Evolutionary conservation across 2,329 filamentous ascomycete genomes (phyloP).

Genomic region (Verticillium tricorpus): DNA sequence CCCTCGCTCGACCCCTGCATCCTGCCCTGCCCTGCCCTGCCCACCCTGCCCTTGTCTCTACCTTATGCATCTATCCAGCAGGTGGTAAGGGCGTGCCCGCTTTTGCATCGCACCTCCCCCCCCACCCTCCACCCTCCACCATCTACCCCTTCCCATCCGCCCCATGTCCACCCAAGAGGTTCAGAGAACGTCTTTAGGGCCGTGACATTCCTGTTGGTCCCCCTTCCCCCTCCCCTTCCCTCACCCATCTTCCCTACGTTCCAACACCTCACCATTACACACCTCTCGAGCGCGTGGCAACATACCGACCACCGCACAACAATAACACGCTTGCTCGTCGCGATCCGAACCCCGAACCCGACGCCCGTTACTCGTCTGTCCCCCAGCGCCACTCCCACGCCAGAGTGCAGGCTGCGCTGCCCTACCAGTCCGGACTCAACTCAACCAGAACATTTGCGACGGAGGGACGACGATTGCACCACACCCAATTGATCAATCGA

Average conservation of each 20-base stretch:
- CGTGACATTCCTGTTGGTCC: constrained; percentile 3
- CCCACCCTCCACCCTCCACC: constrained; percentile 12
- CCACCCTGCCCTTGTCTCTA: not conserved
- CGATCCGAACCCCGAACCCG: not conserved
- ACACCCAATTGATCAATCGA: not conserved
- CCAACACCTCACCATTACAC: not conserved
- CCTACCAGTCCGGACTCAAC: not conserved
- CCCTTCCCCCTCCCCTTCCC: constrained; percentile 1
- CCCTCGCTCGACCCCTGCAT: not conserved
- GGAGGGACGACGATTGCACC: not conserved
- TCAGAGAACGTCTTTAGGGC: not conserved
- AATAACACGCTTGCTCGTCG: constrained; percentile 22
- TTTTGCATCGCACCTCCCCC: constrained; percentile 9
- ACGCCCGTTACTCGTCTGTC: not conserved
- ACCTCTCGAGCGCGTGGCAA: constrained; percentile 1
- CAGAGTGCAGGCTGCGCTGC: not conserved
- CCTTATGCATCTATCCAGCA: constrained; percentile 13
- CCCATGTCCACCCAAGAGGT: constrained; percentile 4
- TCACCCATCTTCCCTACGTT: constrained; percentile 3
- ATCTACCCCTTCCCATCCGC: constrained; percentile 13
- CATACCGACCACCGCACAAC: constrained; percentile 27
- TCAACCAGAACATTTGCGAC: not conserved
- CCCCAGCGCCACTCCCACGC: not conserved
- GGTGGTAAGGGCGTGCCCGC: constrained; percentile 10
- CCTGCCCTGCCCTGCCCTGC: not conserved